Base-by-base conservation (phyloP, 2,329 filamentous ascomycete species). In the Saccharata proteae region DNA sequence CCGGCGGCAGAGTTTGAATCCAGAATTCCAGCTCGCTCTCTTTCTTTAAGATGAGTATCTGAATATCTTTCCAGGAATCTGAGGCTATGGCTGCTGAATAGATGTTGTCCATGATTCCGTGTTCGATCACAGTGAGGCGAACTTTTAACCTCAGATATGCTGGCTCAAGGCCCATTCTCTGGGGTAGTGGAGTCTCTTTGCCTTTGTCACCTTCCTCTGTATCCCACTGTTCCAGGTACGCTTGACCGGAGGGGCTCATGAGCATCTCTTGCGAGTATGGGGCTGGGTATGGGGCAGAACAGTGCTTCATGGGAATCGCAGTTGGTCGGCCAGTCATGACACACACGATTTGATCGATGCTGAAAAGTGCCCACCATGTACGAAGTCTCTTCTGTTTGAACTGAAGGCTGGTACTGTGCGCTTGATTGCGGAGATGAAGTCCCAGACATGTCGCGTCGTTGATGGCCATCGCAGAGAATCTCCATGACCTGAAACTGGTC, bases 361-460 rank as follows among this genome's bases (percentile, higher is more conserved):
- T 46, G 33, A 50, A 55, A 13, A 59, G 35, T n/a, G 48, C 50
- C 52, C 57, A 58, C 57, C 58, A 61, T 13, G 55, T 46, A 18
- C 51, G 47, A 13, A 46, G 41, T 16, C 55, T 35, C 3, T 46
- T 38, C 36, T 59, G 57, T 32, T 50, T 54, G 18, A 46, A 40
- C 4, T 44, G 36, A 5, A 42, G 38, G 10, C 40, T 37, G 14
- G 46, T 35, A 3, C 38, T 37, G 5, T 40, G 38, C 25, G 47
- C 46, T 18, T 50, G 43, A 22, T 56, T 59, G 7, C 47, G 46
- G 15, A 56, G 32, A 29, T 59, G 55, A 11, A 61, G 39, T 7
- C 55, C 55, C 4, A 57, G 40, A 16, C 6, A 12, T 4, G 7
- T 17, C 35, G 16, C 34, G 38, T 29, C 21, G 18, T 8, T 22